Evolutionary conservation across 2,329 filamentous ascomycete species (phyloP), one percentile per base, ranked within the genome.

Genomic region (Lasiodiplodia sp.): DNA sequence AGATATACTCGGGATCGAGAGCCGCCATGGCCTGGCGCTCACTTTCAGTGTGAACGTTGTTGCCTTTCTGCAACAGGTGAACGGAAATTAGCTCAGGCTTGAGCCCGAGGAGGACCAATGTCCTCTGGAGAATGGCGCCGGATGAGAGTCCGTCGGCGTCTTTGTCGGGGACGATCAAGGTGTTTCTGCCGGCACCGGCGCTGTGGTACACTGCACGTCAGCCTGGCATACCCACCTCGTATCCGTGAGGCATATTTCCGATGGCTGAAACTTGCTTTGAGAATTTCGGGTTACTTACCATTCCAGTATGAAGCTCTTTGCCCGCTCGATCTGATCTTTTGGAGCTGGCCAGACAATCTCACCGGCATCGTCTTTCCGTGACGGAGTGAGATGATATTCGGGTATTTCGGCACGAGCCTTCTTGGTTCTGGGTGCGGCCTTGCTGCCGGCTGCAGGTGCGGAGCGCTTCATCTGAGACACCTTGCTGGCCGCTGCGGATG

Each of bases 121-220:
- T 90, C 67, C 85, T 86, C 67, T 87, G 81, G 2, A 92, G 75
- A 37, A 91, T 91, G 1, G 86, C 86, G 0, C 90, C 90, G 2
- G 89, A 87, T 2, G 86, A 86, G 3, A 92, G 80, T 0, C 90
- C 90, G 75, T 92, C 90, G 2, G 88, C 88, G 72, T 91, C 89
- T 73, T 91, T 91, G 74, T 92, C 90, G 0, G 90, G 90, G 0
- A 91, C 83, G 16, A 92, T 87, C 21, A 91, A 77, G 1, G 85
- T 87, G 44, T 79, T 81, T 68, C 87, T 82, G 11, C 83, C 78
- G 12, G 86, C 79, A 18, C 79, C 73, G 21, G 84, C 87, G 75
- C 88, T 90, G 70, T n/a, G 10, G 23, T 21, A 14, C 12, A 25
- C 12, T 64, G 12, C 63, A 31, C 47, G 5, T 23, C 52, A 64